Percentiles rank a stretch among this genome's conserved stretches.
phyloP scores from a whole-genome alignment of 2,329 filamentous ascomycete genomes.

The Ascomycota sp. region DNA sequence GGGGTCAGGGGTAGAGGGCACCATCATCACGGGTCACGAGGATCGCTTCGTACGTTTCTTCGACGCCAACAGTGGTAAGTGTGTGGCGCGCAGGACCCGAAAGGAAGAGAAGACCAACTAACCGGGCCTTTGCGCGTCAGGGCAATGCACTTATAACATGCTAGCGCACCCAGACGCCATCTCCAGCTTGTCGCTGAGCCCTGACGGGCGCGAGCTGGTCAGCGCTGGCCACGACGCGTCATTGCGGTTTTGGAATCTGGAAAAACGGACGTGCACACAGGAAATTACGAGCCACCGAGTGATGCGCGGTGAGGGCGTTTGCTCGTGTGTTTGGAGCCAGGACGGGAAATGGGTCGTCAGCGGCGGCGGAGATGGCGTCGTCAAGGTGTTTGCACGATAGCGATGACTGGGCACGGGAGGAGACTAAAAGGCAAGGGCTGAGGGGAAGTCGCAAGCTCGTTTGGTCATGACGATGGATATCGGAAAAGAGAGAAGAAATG shows the following conservation, averaged over 20 bases:
- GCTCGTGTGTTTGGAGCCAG: conserved; percentile 82
- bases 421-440: background rate
- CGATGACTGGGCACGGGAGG: background rate
- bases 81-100: background rate
- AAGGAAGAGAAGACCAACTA: background rate
- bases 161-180: conserved; percentile 86
- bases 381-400: conserved; percentile 62
- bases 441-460: too few relatives aligned
- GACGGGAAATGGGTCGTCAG: conserved; percentile 89
- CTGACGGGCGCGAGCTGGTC: conserved; percentile 81
- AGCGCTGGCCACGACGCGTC: conserved; percentile 90
- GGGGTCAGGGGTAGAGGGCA: conserved; percentile 66
- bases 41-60: conserved; percentile 93
- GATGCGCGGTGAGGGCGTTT: conserved; percentile 91
- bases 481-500: background rate
- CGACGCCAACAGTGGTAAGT: conserved; percentile 92
- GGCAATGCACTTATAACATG: conserved; percentile 98
- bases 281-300: conserved; percentile 82
- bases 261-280: conserved; percentile 86
- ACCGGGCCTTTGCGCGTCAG: conserved; percentile 22
- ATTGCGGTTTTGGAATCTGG: conserved; percentile 87
- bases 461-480: too few relatives aligned
- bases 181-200: conserved; percentile 72
- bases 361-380: conserved; percentile 80
- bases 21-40: conserved; percentile 90